A percentile compares a stretch with the other conserved stretches of the same genome.
These are phyloP conservation scores for Coffea canephora DNA, from an alignment of 257 asterid genomes.

Conservation along the genomic window DNA sequence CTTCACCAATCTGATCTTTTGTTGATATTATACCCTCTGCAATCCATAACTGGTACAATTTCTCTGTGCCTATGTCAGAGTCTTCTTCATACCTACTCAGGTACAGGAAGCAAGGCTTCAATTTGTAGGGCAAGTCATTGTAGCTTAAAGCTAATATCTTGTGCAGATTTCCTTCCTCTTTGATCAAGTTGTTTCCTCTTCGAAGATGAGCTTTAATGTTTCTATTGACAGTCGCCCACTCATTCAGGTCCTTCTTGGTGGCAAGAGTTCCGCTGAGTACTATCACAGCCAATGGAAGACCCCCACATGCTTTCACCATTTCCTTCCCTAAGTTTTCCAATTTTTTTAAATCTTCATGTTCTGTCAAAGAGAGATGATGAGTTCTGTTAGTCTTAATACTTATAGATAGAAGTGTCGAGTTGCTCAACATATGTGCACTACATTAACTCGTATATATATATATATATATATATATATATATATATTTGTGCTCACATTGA, in stretches of 20 bases:
- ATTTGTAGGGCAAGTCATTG: conserved; percentile 13
- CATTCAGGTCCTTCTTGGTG: neutral
- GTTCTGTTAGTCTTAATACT: no score
- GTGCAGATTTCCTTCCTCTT: neutral
- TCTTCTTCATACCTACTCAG: conserved; percentile 11
- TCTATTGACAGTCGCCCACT: conserved; percentile 3
- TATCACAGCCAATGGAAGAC: conserved; percentile 13
- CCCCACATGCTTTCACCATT: conserved; percentile 10
- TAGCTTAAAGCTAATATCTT: conserved; percentile 11
- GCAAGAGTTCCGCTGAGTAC: conserved; percentile 16
- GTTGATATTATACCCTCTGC: conserved; percentile 7
- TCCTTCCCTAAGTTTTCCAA: neutral
- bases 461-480: no score
- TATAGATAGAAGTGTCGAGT: no score
- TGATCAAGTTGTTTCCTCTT: neutral
- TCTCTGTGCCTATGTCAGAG: neutral
- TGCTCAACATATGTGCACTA: no score
- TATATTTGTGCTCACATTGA: no score
- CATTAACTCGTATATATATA: no score
- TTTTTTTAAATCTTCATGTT: neutral
- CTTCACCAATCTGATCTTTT: neutral
- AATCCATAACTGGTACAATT: conserved; percentile 12
- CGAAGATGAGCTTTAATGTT: neutral
- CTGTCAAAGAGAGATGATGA: neutral
- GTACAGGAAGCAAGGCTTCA: conserved; percentile 16